Base-by-base conservation (phyloP, 768 basidiomycete species). In the Suillus lakei region DNA sequence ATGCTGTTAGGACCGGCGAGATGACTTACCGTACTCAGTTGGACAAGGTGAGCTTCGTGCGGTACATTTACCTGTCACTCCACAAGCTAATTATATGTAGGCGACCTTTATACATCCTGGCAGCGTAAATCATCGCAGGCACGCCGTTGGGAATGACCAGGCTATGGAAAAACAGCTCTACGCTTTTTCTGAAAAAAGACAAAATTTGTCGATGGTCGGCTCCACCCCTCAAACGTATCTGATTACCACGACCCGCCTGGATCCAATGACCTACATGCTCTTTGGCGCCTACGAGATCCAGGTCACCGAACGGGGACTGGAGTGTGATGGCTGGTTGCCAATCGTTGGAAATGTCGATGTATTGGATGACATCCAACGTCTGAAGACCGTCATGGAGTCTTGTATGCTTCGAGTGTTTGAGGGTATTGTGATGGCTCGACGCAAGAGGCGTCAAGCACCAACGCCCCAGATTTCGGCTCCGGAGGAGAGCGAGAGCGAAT, bases 371-470 rank as follows among this genome's bases (percentile, higher is more conserved):
- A 80, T 97, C n/a, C 90, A 91, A 74, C 84, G 87, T 15, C 79
- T 98, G 72, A 96, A 95, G 78, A 82, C 78, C 23, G 79, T 91
- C 70, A 86, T 96, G 83, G 94, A 97, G 69, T 81, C 81, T 3
- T 94, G 91, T 71, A 89, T 98, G 88, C 80, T 95, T 56, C 88
- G 96, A 48, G 93, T 98, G 7, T 98, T 93, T 69, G 92, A 97
- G 70, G 95, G 95, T 26, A 90, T 97, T 62, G 76, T 76, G 62
- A 82, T 81, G 61, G 82, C 83, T 77, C 68, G 64, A 58, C 68
- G 59, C 50, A 67, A 61, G n/a, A 58, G 67, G 77, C 48, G 74
- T 72, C 58, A 34, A 54, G 68, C 74, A 64, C 74, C 72, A n/a
- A 69, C 73, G 15, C 73, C 75, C 5, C 69, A 80, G 8, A 72